Conservation (phyloP, 805 yeast genomes). For the Metschnikowia drakensbergensis region DNA sequence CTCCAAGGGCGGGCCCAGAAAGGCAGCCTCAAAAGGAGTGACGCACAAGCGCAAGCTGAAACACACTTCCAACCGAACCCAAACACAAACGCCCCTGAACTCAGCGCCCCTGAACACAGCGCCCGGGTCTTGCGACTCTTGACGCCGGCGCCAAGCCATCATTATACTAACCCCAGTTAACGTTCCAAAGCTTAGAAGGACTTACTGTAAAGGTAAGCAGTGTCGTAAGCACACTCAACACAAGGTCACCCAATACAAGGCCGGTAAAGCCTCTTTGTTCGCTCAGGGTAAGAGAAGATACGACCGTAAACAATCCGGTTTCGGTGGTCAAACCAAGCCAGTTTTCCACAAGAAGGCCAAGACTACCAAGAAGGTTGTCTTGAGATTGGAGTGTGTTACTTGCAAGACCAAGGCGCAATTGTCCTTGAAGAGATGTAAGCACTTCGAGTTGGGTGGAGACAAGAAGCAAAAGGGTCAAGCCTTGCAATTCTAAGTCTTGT, state of each 20-base stretch:
- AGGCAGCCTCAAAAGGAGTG: too few relatives aligned
- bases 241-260: slow-evolving; percentile 99
- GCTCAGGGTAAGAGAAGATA: slow-evolving; percentile 99
- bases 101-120: not conserved
- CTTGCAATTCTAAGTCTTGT: slow-evolving; percentile 75
- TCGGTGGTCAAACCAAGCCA: slow-evolving; percentile 99
- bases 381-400: slow-evolving; percentile 96
- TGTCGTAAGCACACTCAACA: slow-evolving; percentile 99
- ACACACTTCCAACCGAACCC: too few relatives aligned
- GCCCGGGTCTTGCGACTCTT: too few relatives aligned
- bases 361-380: slow-evolving; percentile 99
- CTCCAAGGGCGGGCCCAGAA: too few relatives aligned
- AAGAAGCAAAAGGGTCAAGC: slow-evolving; percentile 99
- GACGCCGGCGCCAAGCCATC: not conserved
- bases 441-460: slow-evolving; percentile 99
- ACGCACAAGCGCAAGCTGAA: too few relatives aligned
- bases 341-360: slow-evolving; percentile 99
- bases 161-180: slow-evolving; percentile 59
- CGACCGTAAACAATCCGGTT: slow-evolving; percentile 99
- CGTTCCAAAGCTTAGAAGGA: slow-evolving; percentile 99
- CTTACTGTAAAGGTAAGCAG: slow-evolving; percentile 99
- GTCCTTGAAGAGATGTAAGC: slow-evolving; percentile 99
- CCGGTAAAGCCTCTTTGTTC: slow-evolving; percentile 98
- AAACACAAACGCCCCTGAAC: not conserved
- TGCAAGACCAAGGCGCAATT: slow-evolving; percentile 99